Evolutionary conservation across 2,329 filamentous ascomycete species (phyloP).

Genomic region (Aspergillus fumigatiaffinis): DNA sequence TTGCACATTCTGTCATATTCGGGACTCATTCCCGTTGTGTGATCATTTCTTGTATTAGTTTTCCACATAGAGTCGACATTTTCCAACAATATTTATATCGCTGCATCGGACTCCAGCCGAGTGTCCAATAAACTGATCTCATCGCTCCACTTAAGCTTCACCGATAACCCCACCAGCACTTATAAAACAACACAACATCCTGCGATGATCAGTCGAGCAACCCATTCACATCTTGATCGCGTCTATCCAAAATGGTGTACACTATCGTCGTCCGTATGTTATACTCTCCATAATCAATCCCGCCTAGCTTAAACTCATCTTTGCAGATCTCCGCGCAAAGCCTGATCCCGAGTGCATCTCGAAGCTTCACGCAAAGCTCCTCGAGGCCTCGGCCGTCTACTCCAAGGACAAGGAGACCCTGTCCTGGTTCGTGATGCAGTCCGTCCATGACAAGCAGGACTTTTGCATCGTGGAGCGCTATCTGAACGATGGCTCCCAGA

Average conservation of each 20-base stretch:
- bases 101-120: background rate
- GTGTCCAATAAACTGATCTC: background rate
- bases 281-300: background rate
- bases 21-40: background rate
- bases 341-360: constrained; percentile 59
- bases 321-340: constrained; percentile 59
- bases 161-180: background rate
- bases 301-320: background rate
- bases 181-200: background rate
- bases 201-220: background rate
- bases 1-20: background rate
- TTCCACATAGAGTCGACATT: background rate
- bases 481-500: constrained; percentile 57
- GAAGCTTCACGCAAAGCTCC: constrained; percentile 67
- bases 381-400: constrained; percentile 71
- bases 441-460: constrained; percentile 61
- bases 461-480: constrained; percentile 76
- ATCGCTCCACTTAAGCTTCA: no score
- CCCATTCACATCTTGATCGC: background rate
- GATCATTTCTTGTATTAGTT: background rate
- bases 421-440: constrained; percentile 75
- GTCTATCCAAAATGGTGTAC: constrained; percentile 22
- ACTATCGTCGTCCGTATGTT: constrained; percentile 29
- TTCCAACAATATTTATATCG: background rate
- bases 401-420: constrained; percentile 67